Evolutionary conservation across 2,329 filamentous ascomycete genomes (phyloP), one percentile per base, ranked within the genome.

Genomic region (Furcasterigmium furcatum): DNA sequence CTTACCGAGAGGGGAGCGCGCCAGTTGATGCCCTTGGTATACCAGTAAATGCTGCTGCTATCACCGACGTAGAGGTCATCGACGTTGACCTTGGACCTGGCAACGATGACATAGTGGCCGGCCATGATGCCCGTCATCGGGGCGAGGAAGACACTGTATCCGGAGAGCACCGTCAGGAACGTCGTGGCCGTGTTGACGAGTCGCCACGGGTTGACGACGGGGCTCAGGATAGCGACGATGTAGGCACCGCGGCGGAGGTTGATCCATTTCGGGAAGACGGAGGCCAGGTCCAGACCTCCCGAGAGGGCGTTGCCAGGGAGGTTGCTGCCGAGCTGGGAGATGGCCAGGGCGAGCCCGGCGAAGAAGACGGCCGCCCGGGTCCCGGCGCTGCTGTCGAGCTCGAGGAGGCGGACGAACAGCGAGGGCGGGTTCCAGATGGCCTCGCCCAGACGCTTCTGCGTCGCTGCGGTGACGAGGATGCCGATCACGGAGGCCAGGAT

Each of bases 91-190:
- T 67, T 68, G 29, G 50, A 50, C 44, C 55, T 60, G 9, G 58
- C 54, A 22, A 68, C 59, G 5, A 67, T 1, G 4, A 63, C 41
- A 24, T 66, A 71, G 46, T 55, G 57, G 5, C 64, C 58, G 3
- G 63, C 61, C 65, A 70, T 67, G 30, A 71, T 46, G 7, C 68
- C 68, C 7, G 62, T 64, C 62, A 68, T 65, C 4, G 66, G 66
- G 2, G 62, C 64, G 3, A 68, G 52, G 40, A 68, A 68, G 6
- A 68, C 59, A 18, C 64, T 58, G 39, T 67, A 68, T 12, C 60
- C 56, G 0, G 60, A 64, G 29, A 68, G 30, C 3, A 67, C 66
- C 4, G 63, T 61, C 22, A 68, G 46, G 38, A 68, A 68, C 1
- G 52, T 57, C 2, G 63, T 61, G 8, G 66, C 66, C 6, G 60